Evolutionary conservation across 2,329 filamentous ascomycete genomes (phyloP).

Genomic region (Boeremia exigua): DNA sequence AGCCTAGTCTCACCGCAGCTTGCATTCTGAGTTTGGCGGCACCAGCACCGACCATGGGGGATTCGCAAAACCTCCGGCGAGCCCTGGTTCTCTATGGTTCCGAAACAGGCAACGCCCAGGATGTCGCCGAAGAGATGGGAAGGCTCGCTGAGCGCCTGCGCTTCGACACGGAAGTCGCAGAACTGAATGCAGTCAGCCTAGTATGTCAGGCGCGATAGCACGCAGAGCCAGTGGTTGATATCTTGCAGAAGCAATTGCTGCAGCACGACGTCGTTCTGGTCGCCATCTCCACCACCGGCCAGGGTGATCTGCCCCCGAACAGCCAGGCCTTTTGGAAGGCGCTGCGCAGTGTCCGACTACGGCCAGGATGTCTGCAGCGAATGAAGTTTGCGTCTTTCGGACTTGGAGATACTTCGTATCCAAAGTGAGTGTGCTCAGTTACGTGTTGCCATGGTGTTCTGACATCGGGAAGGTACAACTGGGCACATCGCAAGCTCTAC

Average conservation of each 20-base stretch:
- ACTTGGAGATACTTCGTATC: slow-evolving; percentile 91
- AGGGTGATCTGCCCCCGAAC: slow-evolving; percentile 91
- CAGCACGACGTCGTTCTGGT: slow-evolving; percentile 71
- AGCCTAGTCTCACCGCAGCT: slow-evolving; percentile 29
- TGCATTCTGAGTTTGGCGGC: slow-evolving; percentile 13
- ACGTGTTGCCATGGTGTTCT: slow-evolving; percentile 2
- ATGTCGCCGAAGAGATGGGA: slow-evolving; percentile 85
- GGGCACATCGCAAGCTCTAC: slow-evolving; percentile 85
- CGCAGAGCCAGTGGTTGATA: slow-evolving; percentile 10
- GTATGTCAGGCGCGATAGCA: slow-evolving; percentile 58
- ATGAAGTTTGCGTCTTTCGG: slow-evolving; percentile 86
- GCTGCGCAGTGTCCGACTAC: slow-evolving; percentile 78
- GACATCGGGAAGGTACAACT: slow-evolving; percentile 74
- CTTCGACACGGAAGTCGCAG: slow-evolving; percentile 76
- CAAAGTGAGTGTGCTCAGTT: slow-evolving; percentile 66
- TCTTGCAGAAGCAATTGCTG: slow-evolving; percentile 50
- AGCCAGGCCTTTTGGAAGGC: slow-evolving; percentile 83
- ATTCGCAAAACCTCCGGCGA: slow-evolving; percentile 43
- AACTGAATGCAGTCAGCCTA: slow-evolving; percentile 77
- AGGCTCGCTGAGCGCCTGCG: slow-evolving; percentile 76
- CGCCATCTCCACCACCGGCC: slow-evolving; percentile 88
- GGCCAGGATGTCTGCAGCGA: slow-evolving; percentile 69
- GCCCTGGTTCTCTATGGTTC: slow-evolving; percentile 87
- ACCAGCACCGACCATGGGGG: slow-evolving; percentile 28
- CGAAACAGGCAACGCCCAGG: slow-evolving; percentile 93